Base-by-base conservation (phyloP, 1,284 basidiomycete genomes). In the Pseudozyma sp. region DNA sequence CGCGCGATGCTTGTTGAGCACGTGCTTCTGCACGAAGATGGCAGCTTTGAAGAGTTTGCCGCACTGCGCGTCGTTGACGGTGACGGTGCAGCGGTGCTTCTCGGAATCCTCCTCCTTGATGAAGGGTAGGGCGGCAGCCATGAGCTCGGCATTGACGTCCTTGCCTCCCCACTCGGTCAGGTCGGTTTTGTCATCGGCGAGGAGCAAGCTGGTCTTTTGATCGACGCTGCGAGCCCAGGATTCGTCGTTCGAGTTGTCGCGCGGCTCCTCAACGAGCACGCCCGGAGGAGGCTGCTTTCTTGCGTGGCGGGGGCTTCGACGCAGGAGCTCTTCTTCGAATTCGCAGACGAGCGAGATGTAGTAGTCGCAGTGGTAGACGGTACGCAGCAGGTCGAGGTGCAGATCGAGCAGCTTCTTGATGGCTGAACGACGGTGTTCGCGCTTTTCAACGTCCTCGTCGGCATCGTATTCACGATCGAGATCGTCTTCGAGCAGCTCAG, bases 311-410 rank as follows among this genome's bases (percentile, higher is more conserved):
- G 75, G 68, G 30, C 70, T 70, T 4, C 77, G 62, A 10, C 81
- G 77, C 31, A 75, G 53, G 0, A 83, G 78, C 55, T 83, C 81
- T 35, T 83, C 81, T 16, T 75, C 67, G 49, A 79, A 83, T 50
- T 83, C 81, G 57, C 78, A 79, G 5, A 73, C 52, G 40, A 75
- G 64, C 49, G 71, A 70, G n/a, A 77, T 66, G 64, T 83, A 83
- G 60, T 83, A 83, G 66, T 82, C 80, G 54, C 71, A 78, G 51
- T 82, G 70, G 50, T 79, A 83, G 16, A 81, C 81, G 31, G 64
- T 57, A 29, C 81, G 78, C 31, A 83, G 60, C 35, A 78, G 50
- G 47, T 83, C 81, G 17, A 83, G 59, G 31, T 77, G 77, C 50
- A 81, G 52, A 40, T 83, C 81, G 35, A 83, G 71, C n/a, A 63